These are phyloP conservation scores for Solanum gandarillasii DNA, from an alignment of 257 asterid species.

Conservation along the genomic window DNA sequence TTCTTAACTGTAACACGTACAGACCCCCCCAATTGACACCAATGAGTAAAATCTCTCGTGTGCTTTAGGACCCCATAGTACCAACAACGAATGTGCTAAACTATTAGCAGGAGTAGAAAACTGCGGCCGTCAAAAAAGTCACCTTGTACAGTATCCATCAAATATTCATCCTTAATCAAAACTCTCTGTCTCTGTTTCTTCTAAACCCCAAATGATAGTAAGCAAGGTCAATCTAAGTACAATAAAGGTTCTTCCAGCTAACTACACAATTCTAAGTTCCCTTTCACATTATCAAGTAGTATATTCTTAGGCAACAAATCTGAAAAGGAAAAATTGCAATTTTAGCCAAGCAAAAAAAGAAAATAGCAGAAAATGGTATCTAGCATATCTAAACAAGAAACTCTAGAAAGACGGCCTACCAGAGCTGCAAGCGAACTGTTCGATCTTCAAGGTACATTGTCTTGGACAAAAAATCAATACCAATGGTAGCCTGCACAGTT, in stretches of 20 bases:
- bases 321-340: neutral
- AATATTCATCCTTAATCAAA: neutral
- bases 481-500: constrained; percentile 39
- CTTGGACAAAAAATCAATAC: constrained; percentile 50
- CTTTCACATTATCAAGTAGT: neutral
- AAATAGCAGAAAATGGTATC: neutral
- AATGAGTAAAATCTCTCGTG: no score
- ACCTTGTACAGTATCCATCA: neutral
- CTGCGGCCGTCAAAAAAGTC: neutral
- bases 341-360: neutral
- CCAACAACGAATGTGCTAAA: no score
- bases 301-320: neutral
- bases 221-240: neutral
- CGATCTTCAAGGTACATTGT: constrained; percentile 68
- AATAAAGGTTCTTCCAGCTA: neutral
- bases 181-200: neutral
- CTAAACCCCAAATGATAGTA: neutral
- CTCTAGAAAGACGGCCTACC: neutral
- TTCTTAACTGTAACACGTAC: neutral
- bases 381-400: neutral
- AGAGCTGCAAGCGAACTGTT: constrained; percentile 44
- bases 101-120: no score
- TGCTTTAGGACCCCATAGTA: no score
- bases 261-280: neutral
- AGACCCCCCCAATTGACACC: neutral